A percentile compares a stretch with the other conserved stretches of the same genome.
Evolutionary conservation across 2,329 filamentous ascomycete species (phyloP).

Genomic region (Dothistroma pini): DNA sequence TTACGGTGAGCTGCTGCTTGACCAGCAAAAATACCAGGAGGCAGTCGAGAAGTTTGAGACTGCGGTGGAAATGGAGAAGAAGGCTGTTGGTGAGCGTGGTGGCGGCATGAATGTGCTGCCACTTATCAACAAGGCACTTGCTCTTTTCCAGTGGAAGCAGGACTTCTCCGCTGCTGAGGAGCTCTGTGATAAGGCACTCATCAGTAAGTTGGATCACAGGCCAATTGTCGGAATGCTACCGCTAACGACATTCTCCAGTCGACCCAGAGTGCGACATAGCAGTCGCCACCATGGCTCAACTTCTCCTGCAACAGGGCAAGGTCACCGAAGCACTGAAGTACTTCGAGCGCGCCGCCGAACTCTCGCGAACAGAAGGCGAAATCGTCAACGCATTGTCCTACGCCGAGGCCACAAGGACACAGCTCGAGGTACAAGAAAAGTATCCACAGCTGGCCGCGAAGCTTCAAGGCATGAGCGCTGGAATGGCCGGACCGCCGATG

Average conservation of each 20-base stretch:
- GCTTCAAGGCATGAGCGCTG: slow-evolving; percentile 37
- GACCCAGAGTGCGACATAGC: slow-evolving; percentile 99
- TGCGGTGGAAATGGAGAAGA: slow-evolving; percentile 98
- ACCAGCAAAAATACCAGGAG: slow-evolving; percentile 93
- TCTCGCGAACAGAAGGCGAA: slow-evolving; percentile 90
- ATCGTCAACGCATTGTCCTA: slow-evolving; percentile 96
- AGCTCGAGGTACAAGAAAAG: slow-evolving; percentile 68
- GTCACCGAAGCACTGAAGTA: slow-evolving; percentile 92
- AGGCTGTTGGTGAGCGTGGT: slow-evolving; percentile 65
- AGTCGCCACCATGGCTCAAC: slow-evolving; percentile 96
- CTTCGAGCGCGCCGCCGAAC: slow-evolving; percentile 93
- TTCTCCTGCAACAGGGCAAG: slow-evolving; percentile 96
- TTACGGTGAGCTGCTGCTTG: slow-evolving; percentile 93
- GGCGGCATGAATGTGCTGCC: slow-evolving; percentile 97
- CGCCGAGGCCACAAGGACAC: slow-evolving; percentile 92
- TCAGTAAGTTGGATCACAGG: slow-evolving; percentile 64
- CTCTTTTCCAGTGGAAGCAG: slow-evolving; percentile 97
- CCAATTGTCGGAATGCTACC: background rate
- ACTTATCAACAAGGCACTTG: slow-evolving; percentile 96
- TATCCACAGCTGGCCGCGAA: slow-evolving; percentile 50
- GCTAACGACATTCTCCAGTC: slow-evolving; percentile 57
- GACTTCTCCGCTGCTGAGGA: slow-evolving; percentile 94
- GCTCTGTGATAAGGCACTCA: slow-evolving; percentile 93
- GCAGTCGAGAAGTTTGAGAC: slow-evolving; percentile 98
- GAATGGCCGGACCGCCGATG: slow-evolving; percentile 21